Evolutionary conservation across 2,329 filamentous ascomycete genomes (phyloP), one percentile per base, ranked within the genome.

Genomic region (Aureobasidium pullulans): DNA sequence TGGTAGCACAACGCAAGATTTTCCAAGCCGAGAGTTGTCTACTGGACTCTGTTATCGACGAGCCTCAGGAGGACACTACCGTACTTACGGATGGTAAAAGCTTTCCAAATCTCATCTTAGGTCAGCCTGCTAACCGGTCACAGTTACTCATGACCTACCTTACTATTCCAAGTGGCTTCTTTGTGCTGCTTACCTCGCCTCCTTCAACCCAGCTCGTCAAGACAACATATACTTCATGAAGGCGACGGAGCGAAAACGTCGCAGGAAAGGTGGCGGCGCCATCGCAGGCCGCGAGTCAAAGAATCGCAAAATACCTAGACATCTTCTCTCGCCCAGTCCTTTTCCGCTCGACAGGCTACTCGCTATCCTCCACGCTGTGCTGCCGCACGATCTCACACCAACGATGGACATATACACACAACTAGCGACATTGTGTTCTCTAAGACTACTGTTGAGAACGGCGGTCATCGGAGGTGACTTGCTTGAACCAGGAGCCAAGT

Each of bases 261-360:
- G 76, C 58, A 71, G 72, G 72, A 84, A 71, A 77, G 79, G 66
- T 71, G 76, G 49, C 74, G 77, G 63, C 76, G 79, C 54, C 73
- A 76, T 73, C 60, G 62, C 57, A 31, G 65, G 68, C 1, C 62
- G 70, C 34, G 64, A 68, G 15, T 65, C 69, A 11, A 74, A 75
- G 59, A 82, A 86, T 66, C 81, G 87, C 59, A 89, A 89, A 72
- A 89, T 93, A 23, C 84, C 88, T 10, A 81, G 89, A 29, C 89
- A 90, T 71, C 77, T 93, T 2, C 81, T 94, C 4, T 88, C 88
- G 9, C 86, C 89, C 0, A 85, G 88, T 63, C 84, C 87, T 1
- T 94, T 94, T 67, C 81, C 89, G 6, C 75, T 93, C 13, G 89
- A 94, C 73, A 80, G 89, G 36, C 83, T 93, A 78, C 78, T 93